Percentiles rank a stretch among this genome's conserved stretches.
These are phyloP conservation scores for Neodidymelliopsis sp. DNA, from an alignment of 2,329 filamentous ascomycete species.

Conservation along the genomic window DNA sequence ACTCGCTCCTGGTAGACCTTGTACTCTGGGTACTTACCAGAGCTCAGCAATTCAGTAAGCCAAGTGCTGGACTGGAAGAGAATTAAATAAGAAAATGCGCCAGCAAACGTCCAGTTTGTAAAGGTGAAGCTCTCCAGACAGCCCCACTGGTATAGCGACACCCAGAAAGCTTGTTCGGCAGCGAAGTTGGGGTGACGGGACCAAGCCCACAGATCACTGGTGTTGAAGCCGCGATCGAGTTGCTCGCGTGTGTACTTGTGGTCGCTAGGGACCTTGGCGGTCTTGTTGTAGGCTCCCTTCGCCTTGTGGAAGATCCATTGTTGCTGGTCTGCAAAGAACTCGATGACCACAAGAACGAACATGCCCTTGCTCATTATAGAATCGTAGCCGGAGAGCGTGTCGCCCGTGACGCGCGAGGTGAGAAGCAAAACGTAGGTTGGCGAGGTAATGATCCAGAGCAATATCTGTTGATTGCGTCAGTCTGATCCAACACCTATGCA, in stretches of 20 bases:
- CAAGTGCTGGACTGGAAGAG: constrained; percentile 90
- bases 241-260: constrained; percentile 74
- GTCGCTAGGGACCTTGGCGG: constrained; percentile 70
- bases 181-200: constrained; percentile 95
- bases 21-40: constrained; percentile 89
- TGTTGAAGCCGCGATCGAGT: constrained; percentile 88
- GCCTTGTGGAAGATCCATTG: constrained; percentile 90
- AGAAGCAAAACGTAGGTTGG: constrained; percentile 87
- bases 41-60: constrained; percentile 83
- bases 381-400: constrained; percentile 61
- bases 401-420: constrained; percentile 67
- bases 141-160: constrained; percentile 86
- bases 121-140: constrained; percentile 74
- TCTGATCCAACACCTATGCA: not conserved
- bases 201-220: constrained; percentile 83
- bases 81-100: constrained; percentile 72
- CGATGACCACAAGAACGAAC: constrained; percentile 66
- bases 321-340: constrained; percentile 88
- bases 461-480: constrained; percentile 57
- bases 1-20: constrained; percentile 81
- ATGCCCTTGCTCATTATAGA: constrained; percentile 63
- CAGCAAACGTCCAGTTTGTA: constrained; percentile 80
- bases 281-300: constrained; percentile 77
- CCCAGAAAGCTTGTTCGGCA: constrained; percentile 90
- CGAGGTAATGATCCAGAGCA: constrained; percentile 79